A percentile compares a stretch with the other conserved stretches of the same genome.
Conservation (phyloP, 2,329 filamentous ascomycete species). For the Xylariales sp. region DNA sequence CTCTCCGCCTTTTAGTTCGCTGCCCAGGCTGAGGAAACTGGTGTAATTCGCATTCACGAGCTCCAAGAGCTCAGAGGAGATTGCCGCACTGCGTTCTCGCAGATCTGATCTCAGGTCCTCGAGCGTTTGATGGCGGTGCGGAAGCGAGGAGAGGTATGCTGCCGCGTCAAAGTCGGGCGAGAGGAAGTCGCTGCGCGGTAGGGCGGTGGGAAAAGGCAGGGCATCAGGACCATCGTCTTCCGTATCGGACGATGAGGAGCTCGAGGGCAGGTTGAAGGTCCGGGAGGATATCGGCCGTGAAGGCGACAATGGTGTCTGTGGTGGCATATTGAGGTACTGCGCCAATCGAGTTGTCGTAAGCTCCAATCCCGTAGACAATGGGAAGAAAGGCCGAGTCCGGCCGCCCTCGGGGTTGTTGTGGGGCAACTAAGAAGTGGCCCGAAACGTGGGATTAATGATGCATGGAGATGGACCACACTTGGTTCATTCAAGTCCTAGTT, state of each 20-base stretch:
- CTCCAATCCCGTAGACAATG: no score
- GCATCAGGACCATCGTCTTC: constrained; percentile 56
- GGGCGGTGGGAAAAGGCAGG: constrained; percentile 82
- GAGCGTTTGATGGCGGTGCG: constrained; percentile 88
- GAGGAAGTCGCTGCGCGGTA: constrained; percentile 80
- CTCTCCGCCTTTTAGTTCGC: constrained; percentile 78
- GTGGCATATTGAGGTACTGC: constrained; percentile 17
- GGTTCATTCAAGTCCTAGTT: no score
- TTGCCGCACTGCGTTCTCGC: constrained; percentile 70
- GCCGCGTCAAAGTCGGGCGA: constrained; percentile 71
- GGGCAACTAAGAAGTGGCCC: no score
- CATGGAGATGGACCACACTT: no score
- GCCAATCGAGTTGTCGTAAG: no score
- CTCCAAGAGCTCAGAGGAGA: constrained; percentile 84
- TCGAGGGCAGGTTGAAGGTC: constrained; percentile 36
- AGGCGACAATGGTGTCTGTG: constrained; percentile 24
- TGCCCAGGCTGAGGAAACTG: constrained; percentile 80
- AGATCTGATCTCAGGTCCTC: constrained; percentile 88
- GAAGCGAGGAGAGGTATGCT: constrained; percentile 73
- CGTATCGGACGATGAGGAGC: constrained; percentile 28
- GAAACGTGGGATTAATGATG: no score
- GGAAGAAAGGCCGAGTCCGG: no score
- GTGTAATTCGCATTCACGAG: constrained; percentile 95
- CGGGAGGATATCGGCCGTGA: constrained; percentile 26
- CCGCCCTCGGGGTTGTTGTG: no score